These are phyloP conservation scores for Monosporascus sp. DNA, from an alignment of 2,329 filamentous ascomycete genomes.

Conservation along the genomic window DNA sequence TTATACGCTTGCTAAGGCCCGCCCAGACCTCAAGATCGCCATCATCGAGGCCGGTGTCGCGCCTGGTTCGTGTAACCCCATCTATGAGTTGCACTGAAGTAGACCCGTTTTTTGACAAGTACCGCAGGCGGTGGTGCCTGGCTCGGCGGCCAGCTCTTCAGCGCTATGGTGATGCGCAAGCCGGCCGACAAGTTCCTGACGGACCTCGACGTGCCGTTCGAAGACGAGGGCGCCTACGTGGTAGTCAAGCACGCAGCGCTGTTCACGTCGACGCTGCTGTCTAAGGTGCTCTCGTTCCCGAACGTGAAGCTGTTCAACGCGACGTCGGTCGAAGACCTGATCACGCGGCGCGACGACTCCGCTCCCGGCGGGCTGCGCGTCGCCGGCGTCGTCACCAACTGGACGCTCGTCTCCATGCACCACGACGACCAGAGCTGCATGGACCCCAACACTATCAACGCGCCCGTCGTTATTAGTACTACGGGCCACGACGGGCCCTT, in stretches of 20 bases:
- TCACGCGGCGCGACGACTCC: slow-evolving; percentile 62
- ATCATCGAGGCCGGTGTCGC: slow-evolving; percentile 85
- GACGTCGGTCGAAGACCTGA: slow-evolving; percentile 85
- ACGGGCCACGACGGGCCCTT: slow-evolving; percentile 90
- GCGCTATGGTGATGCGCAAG: slow-evolving; percentile 92
- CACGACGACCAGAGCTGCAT: slow-evolving; percentile 91
- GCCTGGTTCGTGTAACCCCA: slow-evolving; percentile 44
- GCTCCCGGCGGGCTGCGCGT: slow-evolving; percentile 58
- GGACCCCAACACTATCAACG: slow-evolving; percentile 97
- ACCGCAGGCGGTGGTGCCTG: slow-evolving; percentile 71
- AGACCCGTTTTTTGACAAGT: slow-evolving; percentile 14
- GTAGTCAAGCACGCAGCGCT: slow-evolving; percentile 92
- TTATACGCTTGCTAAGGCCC: slow-evolving; percentile 75
- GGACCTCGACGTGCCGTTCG: slow-evolving; percentile 77
- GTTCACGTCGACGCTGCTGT: slow-evolving; percentile 83
- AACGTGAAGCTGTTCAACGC: slow-evolving; percentile 98
- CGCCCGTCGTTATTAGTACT: slow-evolving; percentile 79
- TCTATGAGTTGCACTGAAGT: background rate
- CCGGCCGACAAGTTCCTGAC: slow-evolving; percentile 79
- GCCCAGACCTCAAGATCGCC: slow-evolving; percentile 86
- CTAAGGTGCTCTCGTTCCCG: slow-evolving; percentile 75
- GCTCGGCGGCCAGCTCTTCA: slow-evolving; percentile 92
- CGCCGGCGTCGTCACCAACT: slow-evolving; percentile 90
- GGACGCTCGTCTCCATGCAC: slow-evolving; percentile 84
- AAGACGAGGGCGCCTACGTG: slow-evolving; percentile 83